phyloP scores from a whole-genome alignment of 2,329 filamentous ascomycete genomes.

The Talaromyces albobiverticillius region DNA sequence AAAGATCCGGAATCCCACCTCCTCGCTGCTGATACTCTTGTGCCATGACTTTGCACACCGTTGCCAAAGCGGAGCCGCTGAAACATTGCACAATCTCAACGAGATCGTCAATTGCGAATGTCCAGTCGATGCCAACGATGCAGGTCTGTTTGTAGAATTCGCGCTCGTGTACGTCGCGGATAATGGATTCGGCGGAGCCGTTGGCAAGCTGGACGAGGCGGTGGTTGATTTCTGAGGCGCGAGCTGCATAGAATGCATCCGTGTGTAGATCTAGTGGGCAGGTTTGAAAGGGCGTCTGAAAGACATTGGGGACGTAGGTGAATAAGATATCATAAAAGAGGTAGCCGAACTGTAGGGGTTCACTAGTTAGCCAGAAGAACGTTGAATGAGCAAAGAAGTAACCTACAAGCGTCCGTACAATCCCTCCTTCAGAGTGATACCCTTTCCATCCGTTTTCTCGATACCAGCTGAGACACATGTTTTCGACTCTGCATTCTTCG shows the following conservation, averaged over 20 bases:
- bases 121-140: conserved; percentile 90
- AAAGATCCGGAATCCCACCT: conserved; percentile 88
- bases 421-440: conserved; percentile 88
- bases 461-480: conserved; percentile 89
- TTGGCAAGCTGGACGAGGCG: conserved; percentile 85
- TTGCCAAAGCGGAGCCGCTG: conserved; percentile 72
- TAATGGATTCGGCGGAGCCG: conserved; percentile 66
- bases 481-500: conserved; percentile 82
- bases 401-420: conserved; percentile 73
- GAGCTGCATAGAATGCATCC: conserved; percentile 82
- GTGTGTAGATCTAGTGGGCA: conserved; percentile 91
- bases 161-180: conserved; percentile 65
- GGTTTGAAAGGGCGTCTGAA: conserved; percentile 92
- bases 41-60: conserved; percentile 87
- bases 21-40: conserved; percentile 89
- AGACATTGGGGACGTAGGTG: conserved; percentile 90
- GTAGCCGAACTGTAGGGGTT: conserved; percentile 61
- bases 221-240: conserved; percentile 86
- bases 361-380: neutral
- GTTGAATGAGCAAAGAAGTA: neutral
- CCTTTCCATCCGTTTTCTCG: conserved; percentile 84
- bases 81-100: conserved; percentile 77
- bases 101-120: conserved; percentile 75
- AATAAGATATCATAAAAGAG: conserved; percentile 94
- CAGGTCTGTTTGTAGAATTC: conserved; percentile 73